These are phyloP conservation scores for Pleurotus citrinopileatus DNA, from an alignment of 768 basidiomycete genomes.

Conservation along the genomic window DNA sequence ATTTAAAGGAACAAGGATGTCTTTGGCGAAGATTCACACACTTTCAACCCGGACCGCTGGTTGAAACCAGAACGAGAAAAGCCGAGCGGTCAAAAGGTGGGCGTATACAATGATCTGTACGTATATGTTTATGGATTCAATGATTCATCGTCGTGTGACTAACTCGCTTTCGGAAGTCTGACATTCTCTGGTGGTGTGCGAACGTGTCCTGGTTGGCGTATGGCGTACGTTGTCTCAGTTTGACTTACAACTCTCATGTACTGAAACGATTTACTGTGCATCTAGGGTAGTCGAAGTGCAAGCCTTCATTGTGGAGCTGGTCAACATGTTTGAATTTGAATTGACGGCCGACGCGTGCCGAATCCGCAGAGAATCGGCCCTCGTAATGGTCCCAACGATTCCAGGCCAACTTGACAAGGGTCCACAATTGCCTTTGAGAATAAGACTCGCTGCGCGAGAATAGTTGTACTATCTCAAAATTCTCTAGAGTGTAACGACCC, in stretches of 20 bases:
- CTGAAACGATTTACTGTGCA: neutral
- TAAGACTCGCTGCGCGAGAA: slow-evolving; percentile 3
- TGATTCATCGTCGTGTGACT: neutral
- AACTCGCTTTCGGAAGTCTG: slow-evolving; percentile 9
- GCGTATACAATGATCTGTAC: slow-evolving; percentile 31
- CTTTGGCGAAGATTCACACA: slow-evolving; percentile 39
- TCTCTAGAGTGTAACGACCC: neutral
- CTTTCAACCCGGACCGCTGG: slow-evolving; percentile 43
- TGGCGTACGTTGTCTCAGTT: slow-evolving; percentile 19
- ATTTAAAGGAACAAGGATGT: slow-evolving; percentile 24
- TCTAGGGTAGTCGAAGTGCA: neutral
- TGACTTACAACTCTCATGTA: neutral
- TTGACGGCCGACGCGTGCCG: neutral
- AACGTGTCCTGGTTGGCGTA: slow-evolving; percentile 26
- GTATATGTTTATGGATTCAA: slow-evolving; percentile 6
- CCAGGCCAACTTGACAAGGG: neutral
- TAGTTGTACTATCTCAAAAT: neutral
- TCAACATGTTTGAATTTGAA: slow-evolving; percentile 1
- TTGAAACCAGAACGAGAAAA: slow-evolving; percentile 21
- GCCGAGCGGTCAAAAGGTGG: slow-evolving; percentile 26
- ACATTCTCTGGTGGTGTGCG: slow-evolving; percentile 24
- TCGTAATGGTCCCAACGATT: slow-evolving; percentile 1
- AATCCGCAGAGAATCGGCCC: neutral
- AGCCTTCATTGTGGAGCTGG: neutral
- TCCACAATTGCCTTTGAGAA: slow-evolving; percentile 1